A percentile compares a stretch with the other conserved stretches of the same genome.
phyloP scores from a whole-genome alignment of 2,329 filamentous ascomycete genomes.

The Penicillium sp. region DNA sequence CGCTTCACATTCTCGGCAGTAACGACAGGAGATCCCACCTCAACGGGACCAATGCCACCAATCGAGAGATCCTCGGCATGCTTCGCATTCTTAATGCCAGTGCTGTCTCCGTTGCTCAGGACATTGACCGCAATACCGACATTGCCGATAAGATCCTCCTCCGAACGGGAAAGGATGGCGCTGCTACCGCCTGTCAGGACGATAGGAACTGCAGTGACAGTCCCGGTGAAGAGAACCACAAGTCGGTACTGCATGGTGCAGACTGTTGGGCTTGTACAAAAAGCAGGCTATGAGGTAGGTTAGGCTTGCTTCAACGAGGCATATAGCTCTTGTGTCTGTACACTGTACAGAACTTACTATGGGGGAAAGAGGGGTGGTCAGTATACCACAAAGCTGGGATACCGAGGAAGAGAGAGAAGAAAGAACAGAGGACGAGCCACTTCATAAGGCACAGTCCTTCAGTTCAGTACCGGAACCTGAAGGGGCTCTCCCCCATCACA shows the following conservation, averaged over 20 bases:
- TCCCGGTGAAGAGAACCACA: conserved; percentile 5
- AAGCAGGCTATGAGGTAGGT: neutral
- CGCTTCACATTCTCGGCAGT: neutral
- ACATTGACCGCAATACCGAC: neutral
- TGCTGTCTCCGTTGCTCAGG: neutral
- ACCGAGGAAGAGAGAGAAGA: neutral
- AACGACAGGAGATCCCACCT: neutral
- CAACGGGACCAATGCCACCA: neutral
- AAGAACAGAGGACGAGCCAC: neutral
- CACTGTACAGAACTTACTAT: neutral
- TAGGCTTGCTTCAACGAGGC: neutral
- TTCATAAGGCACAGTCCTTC: neutral
- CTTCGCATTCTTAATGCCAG: neutral
- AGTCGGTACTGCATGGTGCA: conserved; percentile 9
- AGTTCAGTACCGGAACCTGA: neutral
- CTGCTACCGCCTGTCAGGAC: neutral
- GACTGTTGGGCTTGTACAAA: neutral
- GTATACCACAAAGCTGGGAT: neutral
- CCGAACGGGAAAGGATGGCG: neutral
- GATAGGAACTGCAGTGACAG: conserved; percentile 8
- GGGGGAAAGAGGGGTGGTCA: neutral
- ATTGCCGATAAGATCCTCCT: neutral
- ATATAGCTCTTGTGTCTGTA: too few relatives aligned
- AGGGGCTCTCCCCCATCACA: neutral
- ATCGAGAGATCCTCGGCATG: neutral